phyloP scores from a whole-genome alignment of 805 yeast genomes.

The Barnettozyma vustinii region DNA sequence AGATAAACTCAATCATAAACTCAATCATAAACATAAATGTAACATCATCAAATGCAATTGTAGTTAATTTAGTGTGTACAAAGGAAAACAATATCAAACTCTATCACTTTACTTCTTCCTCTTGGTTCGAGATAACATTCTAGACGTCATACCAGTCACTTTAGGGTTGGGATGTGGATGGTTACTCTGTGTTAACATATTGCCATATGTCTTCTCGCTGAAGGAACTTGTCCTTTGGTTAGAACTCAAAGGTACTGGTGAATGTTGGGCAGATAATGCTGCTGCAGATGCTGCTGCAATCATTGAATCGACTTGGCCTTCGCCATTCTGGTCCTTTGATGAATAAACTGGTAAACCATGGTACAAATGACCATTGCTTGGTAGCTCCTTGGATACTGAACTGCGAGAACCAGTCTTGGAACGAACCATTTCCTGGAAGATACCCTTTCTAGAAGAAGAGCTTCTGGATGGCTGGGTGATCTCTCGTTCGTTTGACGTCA shows the following conservation, averaged over 20 bases:
- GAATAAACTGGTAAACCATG: conserved; percentile 29
- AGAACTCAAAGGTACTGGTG: not conserved
- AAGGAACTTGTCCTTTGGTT: conserved; percentile 8
- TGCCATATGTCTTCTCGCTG: conserved; percentile 3
- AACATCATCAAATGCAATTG: not conserved
- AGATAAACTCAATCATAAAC: not conserved
- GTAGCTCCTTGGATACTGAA: conserved; percentile 21
- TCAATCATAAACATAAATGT: not conserved
- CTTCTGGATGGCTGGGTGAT: conserved; percentile 11
- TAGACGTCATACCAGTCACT: conserved; percentile 56
- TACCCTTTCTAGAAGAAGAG: conserved; percentile 20
- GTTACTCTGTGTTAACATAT: not conserved
- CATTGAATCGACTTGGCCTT: conserved; percentile 5
- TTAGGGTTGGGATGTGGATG: conserved; percentile 8
- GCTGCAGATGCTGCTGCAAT: conserved; percentile 25
- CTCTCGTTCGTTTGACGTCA: not conserved
- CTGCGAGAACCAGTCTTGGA: conserved; percentile 18
- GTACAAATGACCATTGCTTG: conserved; percentile 26
- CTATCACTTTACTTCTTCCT: conserved; percentile 10
- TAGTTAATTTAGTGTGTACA: not conserved
- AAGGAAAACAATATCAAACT: not conserved
- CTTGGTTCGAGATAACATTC: conserved; percentile 52
- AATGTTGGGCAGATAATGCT: conserved; percentile 12
- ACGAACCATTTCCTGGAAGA: conserved; percentile 31
- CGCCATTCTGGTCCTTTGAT: not conserved